Evolutionary conservation across 192 early-diverging fungal species (phyloP), one percentile per base, ranked within the genome.

Genomic region (Rhizophagus clarus): DNA sequence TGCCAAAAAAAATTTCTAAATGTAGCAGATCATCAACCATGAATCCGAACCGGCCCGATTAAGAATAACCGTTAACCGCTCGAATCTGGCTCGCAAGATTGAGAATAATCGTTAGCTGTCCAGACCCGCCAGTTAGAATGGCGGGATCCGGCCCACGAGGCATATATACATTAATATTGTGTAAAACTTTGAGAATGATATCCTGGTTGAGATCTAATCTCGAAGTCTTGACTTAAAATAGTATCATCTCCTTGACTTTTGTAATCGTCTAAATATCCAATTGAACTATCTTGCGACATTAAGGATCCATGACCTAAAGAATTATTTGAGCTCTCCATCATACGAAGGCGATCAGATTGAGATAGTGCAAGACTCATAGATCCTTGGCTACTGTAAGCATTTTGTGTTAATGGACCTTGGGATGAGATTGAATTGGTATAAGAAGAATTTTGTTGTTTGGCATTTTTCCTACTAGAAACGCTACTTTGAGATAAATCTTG

Each of bases 401-500:
- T 89, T 76, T 91, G 90, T 11, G 87, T 88, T 61, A 82, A 32
- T 6, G 80, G 81, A 26, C 83, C 79, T 71, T 79, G 77, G 7
- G 77, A 79, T 73, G 77, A 70, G 4, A 82, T 42, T 5, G 81
- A 78, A 56, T 77, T 78, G 17, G 72, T 73, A 72, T 82, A 83
- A 51, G 84, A 80, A 42, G 80, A 72, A 49, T 62, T 79, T 61
- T 66, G 61, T 49, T 56, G 75, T 66, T 73, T 82, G 7, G 79
- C 76, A 42, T 75, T 88, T 82, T 89, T 91, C 29, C 90, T 84
- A 17, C 85, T 84, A 45, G 85, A 86, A 29, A 85, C 81, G 66
- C 87, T 87, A 1, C 84, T 80, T 74, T 91, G 90, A 0, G 90
- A 91, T 60, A 91, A 77, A 79, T 91, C 90, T 77, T 91, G 90